Base-by-base conservation (phyloP, 257 asterid species). In the Penstemon barbatus region DNA sequence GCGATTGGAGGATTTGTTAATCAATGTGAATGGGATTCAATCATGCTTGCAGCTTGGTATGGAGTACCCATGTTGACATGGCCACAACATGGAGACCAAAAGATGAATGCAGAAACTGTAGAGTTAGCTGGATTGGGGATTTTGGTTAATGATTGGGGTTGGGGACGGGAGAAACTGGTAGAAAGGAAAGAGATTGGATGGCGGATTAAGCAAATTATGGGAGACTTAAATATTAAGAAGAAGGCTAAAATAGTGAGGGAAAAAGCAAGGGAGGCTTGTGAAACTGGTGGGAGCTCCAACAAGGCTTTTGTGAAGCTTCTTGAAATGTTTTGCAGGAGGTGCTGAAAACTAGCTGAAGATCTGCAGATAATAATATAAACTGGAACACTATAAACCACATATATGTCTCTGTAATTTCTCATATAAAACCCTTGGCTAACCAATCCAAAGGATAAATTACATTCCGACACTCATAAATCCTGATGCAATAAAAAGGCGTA, bases 21-120 rank as follows among this genome's bases (percentile, higher is more conserved):
- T 69, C 86, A 80, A 19, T 78, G 87, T 6, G 86, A 72, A 58
- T 82, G 90, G 86, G 77, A 67, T 25, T 78, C 84, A 2, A 78
- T 82, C 15, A 82, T 78, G 78, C 79, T 78, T 15, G 86, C 86
- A 4, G 84, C 84, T 57, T n/a, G 58, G 68, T 37, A 61, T 43
- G 86, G 87, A 33, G 80, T 82, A 13, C 81, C 83, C 0, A 57
- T 78, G 39, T 57, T 85, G 71, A 83, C 84, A 18, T 82, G 86
- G 86, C 90, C 90, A 8, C 80, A 71, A 25, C 81, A 80, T 49
- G 85, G 88, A 15, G 86, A 82, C 50, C 87, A 80, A 36, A 77
- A 57, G 80, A 73, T 82, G 70, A 82, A 82, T 65, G 84, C 87
- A 40, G 81, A 70, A 56, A 76, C 57, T 25, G 75, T 74, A 7